Evolutionary conservation across 2,329 filamentous ascomycete genomes (phyloP).

Genomic region (Ilyonectria robusta): DNA sequence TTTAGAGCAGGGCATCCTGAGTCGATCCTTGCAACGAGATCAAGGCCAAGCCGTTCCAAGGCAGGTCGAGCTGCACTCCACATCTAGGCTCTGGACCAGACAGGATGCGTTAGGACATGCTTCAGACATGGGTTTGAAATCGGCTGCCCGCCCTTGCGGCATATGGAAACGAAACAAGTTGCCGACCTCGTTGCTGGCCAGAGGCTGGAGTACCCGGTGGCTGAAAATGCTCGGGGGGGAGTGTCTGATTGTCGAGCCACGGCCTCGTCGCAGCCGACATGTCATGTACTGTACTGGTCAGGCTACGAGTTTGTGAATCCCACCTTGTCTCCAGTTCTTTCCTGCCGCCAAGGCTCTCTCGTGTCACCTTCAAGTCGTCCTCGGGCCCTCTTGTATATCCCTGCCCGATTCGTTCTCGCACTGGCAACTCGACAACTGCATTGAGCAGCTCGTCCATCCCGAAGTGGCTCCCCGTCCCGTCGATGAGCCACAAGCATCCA

Average conservation of each 20-base stretch:
- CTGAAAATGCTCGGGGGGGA: not conserved
- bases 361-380: not conserved
- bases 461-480: conserved; percentile 10
- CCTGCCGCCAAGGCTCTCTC: not conserved
- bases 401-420: conserved; percentile 9
- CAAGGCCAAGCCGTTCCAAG: conserved; percentile 11
- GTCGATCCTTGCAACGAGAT: conserved; percentile 9
- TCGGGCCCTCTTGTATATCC: conserved; percentile 2
- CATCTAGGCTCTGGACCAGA: conserved; percentile 4
- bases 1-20: not conserved
- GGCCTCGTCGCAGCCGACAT: not conserved
- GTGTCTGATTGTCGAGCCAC: not conserved
- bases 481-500: conserved; percentile 7
- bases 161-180: conserved; percentile 7
- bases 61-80: conserved; percentile 8
- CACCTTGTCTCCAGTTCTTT: not conserved
- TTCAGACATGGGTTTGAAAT: conserved; percentile 12
- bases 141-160: conserved; percentile 1
- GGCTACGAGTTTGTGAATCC: not conserved
- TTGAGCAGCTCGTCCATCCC: conserved; percentile 12
- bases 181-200: not conserved
- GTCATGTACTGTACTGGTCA: not conserved
- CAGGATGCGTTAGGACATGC: conserved; percentile 6
- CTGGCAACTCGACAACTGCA: conserved; percentile 21
- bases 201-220: not conserved